Base-by-base conservation (phyloP, 768 basidiomycete species). In the Hygrophorus russula region DNA sequence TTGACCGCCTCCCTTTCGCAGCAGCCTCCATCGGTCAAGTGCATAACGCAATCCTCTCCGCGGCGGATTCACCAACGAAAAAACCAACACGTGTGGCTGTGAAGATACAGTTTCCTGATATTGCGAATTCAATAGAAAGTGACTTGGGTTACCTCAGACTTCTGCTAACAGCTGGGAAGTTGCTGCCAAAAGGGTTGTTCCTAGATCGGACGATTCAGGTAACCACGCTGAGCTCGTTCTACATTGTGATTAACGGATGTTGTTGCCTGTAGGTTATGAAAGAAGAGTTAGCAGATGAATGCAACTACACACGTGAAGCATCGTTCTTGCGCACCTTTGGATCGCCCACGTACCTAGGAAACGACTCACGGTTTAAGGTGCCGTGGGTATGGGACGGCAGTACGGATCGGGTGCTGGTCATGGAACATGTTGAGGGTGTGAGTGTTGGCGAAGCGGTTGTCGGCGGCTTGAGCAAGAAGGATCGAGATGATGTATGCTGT, bases 11-110 rank as follows among this genome's bases (percentile, higher is more conserved):
- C 2, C 94, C 94, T 0, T 90, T 96, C 51, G 93, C 93, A 1
- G 87, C 92, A 0, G 94, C 94, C 0, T 97, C 94, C 2, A 98
- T 99, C 28, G 96, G 96, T 0, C 94, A 99, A 59, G 94, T 98
- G 1, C 94, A 99, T 54, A 63, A 56, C 0, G 94, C 86, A 0
- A 65, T 74, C 2, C 70, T 97, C 9, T 59, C 72, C 0, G 60
- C 76, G 0, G 50, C 61, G 11, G 57, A 61, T 18, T 76, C 75
- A 3, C 74, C 79, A 2, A 80, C 77, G 5, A 72, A 73, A 13
- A 59, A 51, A 34, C 66, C 72, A 1, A 77, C 72, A 46, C 67
- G 61, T 4, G 82, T 86, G 19, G 86, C 86, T 0, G 77, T 87
- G 4, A 97, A 99, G 60, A 73, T 98, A 14, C 96, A 99, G 56